phyloP scores from a whole-genome alignment of 352 stramenopile species.

The Globisporangium irregulare region DNA sequence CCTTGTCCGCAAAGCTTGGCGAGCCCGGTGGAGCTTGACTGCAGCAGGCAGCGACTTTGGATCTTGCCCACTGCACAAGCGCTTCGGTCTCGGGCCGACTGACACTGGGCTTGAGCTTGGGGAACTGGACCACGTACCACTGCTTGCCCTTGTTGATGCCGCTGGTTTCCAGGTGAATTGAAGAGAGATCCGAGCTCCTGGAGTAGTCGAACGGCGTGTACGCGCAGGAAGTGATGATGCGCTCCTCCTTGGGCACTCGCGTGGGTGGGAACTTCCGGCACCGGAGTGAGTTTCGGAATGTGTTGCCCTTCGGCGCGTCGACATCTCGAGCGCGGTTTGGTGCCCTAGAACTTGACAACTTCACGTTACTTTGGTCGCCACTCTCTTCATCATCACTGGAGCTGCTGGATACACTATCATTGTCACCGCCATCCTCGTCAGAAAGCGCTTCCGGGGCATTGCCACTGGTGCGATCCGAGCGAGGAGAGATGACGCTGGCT shows the following conservation, averaged over 20 bases:
- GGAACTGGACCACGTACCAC: slow-evolving; percentile 46
- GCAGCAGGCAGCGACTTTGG: slow-evolving; percentile 12
- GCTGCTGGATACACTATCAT: not conserved
- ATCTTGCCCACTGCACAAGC: slow-evolving; percentile 30
- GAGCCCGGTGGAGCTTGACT: not conserved
- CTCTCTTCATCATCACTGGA: not conserved
- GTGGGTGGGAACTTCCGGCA: slow-evolving; percentile 39
- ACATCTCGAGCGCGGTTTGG: not conserved
- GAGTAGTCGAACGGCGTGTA: slow-evolving; percentile 40
- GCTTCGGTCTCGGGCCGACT: slow-evolving; percentile 27
- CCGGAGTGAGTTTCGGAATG: slow-evolving; percentile 38
- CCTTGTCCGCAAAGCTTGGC: not conserved
- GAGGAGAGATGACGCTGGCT: not conserved
- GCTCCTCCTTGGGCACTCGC: slow-evolving; percentile 29
- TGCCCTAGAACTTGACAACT: not conserved
- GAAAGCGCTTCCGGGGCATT: not conserved
- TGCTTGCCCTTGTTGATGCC: slow-evolving; percentile 19
- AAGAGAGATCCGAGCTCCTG: slow-evolving; percentile 20
- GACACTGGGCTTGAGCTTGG: slow-evolving; percentile 29
- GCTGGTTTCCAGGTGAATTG: slow-evolving; percentile 16
- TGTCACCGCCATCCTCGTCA: not conserved
- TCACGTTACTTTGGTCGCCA: no score
- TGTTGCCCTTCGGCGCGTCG: slow-evolving; percentile 12
- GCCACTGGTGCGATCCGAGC: not conserved
- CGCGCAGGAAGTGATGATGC: slow-evolving; percentile 22